Evolutionary conservation across 495 filamentous ascomycete genomes (phyloP), one percentile per base, ranked within the genome.

Genomic region (Lasiosphaeris hirsuta): DNA sequence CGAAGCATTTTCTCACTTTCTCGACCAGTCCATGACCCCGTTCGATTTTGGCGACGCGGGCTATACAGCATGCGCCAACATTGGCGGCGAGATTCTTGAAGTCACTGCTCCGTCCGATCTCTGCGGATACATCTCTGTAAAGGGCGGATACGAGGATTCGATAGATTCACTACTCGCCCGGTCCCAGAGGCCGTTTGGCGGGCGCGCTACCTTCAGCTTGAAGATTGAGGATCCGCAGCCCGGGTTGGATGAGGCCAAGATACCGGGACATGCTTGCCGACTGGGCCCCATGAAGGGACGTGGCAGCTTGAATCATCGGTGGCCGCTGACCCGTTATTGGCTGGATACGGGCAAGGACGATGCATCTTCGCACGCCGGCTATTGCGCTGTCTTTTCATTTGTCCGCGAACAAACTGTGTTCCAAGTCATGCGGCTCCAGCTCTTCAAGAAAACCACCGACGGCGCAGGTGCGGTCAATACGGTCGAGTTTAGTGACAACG

Each of bases 11-110:
- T 43, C 40, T 6, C 40, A 11, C 6, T 43, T 43, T 15, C 40
- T 43, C 40, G 40, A 43, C 11, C 40, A 43, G 18, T 43, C 40
- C 40, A 15, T 43, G 40, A 15, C 18, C 6, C 40, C 40, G 13
- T 43, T 43, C 40, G 40, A 43, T 15, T 43, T 43, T 43, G 40
- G 40, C 40, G 40, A 11, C 18, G n/a, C 40, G 18, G 40, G 40
- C 40, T 43, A 43, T 15, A 43, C 40, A 43, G 40, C 40, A 43
- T 43, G 40, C 40, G 18, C 40, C 40, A 43, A 43, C 40, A 43
- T 43, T 13, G 40, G 40, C 13, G 40, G 40, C 40, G 40, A 43
- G 40, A 43, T 43, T 43, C 40, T 43, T 15, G 40, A 43, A 43
- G 40, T 43, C 13, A 43, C 40, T 11, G 40, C 5, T 15, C 40